Conservation (phyloP, 148 eudicot genomes). For the Rhododendron vialii region DNA sequence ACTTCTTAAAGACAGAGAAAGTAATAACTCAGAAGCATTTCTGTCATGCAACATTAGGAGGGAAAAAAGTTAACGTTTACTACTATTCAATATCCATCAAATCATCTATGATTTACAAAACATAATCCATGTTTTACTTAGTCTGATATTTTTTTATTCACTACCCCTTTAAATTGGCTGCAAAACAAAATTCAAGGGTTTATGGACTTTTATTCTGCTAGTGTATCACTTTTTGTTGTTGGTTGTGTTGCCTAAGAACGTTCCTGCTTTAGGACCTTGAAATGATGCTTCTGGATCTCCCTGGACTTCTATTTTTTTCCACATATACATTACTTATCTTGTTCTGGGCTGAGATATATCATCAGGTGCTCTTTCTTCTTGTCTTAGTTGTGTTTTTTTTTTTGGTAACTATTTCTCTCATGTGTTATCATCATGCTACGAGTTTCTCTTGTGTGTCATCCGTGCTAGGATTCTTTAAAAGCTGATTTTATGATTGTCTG, state of each 20-base stretch:
- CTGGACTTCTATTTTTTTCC: constrained; percentile 74
- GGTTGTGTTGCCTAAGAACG: not conserved
- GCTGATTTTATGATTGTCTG: not conserved
- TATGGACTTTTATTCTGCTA: not conserved
- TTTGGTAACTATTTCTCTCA: not conserved
- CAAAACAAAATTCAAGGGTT: not conserved
- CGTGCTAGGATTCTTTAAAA: not conserved
- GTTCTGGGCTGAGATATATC: constrained; percentile 84
- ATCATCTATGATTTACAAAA: not conserved
- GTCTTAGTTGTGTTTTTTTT: not conserved
- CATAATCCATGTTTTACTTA: not conserved
- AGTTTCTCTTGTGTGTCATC: not conserved
- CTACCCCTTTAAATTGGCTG: not conserved
- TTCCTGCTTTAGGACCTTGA: constrained; percentile 38
- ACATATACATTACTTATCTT: constrained; percentile 67
- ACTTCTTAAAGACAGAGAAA: not conserved
- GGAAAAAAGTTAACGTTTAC: not conserved
- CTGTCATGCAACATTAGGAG: not conserved
- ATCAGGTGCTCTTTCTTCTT: constrained; percentile 39
- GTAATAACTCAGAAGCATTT: not conserved
- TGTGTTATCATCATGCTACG: not conserved
- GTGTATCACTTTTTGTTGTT: not conserved
- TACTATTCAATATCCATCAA: not conserved
- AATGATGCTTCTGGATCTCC: constrained; percentile 61
- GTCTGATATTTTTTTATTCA: not conserved